phyloP scores from a whole-genome alignment of 371 early-diverging fungal species.

The Mucor piriformis region DNA sequence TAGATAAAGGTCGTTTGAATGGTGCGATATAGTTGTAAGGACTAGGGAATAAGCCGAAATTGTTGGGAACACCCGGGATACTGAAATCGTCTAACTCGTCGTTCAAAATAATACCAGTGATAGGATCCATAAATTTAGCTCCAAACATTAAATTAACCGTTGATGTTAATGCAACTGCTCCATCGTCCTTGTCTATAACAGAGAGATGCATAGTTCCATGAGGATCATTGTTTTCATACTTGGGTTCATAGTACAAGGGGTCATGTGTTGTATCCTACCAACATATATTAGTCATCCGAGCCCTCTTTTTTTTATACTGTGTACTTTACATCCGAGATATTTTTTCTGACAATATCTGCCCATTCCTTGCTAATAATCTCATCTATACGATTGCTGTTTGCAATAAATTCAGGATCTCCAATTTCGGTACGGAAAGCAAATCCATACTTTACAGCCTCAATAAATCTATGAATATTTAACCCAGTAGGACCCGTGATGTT shows the following conservation, averaged over 20 bases:
- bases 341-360: slow-evolving; percentile 66
- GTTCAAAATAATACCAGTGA: slow-evolving; percentile 97
- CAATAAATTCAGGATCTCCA: slow-evolving; percentile 77
- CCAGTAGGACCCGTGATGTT: slow-evolving; percentile 50
- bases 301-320: too few species aligned
- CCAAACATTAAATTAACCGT: slow-evolving; percentile 98
- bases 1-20: slow-evolving; percentile 92
- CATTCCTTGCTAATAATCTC: slow-evolving; percentile 72
- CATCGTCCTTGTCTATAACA: slow-evolving; percentile 78
- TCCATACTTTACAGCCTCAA: slow-evolving; percentile 92
- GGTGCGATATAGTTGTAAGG: slow-evolving; percentile 85
- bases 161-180: slow-evolving; percentile 90
- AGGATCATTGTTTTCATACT: slow-evolving; percentile 74
- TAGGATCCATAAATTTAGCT: slow-evolving; percentile 88
- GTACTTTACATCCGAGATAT: slow-evolving; percentile 66
- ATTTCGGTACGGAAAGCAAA: slow-evolving; percentile 84
- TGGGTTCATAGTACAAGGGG: slow-evolving; percentile 76
- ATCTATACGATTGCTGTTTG: slow-evolving; percentile 50
- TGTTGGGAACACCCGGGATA: slow-evolving; percentile 82
- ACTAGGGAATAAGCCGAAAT: slow-evolving; percentile 84
- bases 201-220: slow-evolving; percentile 99
- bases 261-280: slow-evolving; percentile 36
- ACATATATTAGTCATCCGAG: background rate
- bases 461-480: slow-evolving; percentile 74
- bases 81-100: slow-evolving; percentile 99